phyloP scores from a whole-genome alignment of 257 asterid species.

The Gentiana macrophylla region DNA sequence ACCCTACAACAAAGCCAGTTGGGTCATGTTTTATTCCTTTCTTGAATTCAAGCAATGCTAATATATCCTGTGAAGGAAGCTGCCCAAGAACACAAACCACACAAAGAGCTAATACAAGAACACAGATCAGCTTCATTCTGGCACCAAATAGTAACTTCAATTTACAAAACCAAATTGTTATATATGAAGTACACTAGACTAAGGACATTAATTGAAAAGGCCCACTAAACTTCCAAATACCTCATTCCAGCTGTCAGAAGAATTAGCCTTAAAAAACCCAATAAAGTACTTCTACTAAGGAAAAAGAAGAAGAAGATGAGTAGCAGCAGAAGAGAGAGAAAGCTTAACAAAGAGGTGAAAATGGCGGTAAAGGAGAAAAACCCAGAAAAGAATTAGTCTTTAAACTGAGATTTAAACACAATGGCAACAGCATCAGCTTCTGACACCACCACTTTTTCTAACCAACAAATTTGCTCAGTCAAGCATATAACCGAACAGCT shows the following conservation, averaged over 20 bases:
- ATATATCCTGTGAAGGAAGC: slow-evolving; percentile 89
- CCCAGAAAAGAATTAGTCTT: slow-evolving; percentile 7
- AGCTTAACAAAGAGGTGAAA: not conserved
- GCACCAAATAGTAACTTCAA: slow-evolving; percentile 14
- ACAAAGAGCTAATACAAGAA: slow-evolving; percentile 37
- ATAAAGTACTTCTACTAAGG: not conserved
- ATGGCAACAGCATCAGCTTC: slow-evolving; percentile 22
- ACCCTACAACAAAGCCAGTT: slow-evolving; percentile 69
- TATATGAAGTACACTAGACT: too few species aligned
- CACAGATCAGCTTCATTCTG: slow-evolving; percentile 48
- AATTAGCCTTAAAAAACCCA: not conserved
- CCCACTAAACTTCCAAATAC: not conserved
- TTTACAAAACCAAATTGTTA: too few species aligned
- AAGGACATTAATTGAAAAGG: not conserved
- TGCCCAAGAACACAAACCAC: slow-evolving; percentile 51
- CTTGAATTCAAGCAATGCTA: slow-evolving; percentile 78
- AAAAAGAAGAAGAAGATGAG: not conserved
- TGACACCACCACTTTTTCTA: slow-evolving; percentile 5
- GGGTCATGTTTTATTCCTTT: slow-evolving; percentile 93
- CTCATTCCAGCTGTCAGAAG: not conserved
- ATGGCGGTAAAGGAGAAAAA: slow-evolving; percentile 5
- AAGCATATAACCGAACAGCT: slow-evolving; percentile 8
- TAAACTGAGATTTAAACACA: slow-evolving; percentile 28
- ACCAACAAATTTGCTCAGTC: slow-evolving; percentile 8
- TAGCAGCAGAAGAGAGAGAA: slow-evolving; percentile 1